Conservation (phyloP, 495 filamentous ascomycete species). For the Tuber aestivum region DNA sequence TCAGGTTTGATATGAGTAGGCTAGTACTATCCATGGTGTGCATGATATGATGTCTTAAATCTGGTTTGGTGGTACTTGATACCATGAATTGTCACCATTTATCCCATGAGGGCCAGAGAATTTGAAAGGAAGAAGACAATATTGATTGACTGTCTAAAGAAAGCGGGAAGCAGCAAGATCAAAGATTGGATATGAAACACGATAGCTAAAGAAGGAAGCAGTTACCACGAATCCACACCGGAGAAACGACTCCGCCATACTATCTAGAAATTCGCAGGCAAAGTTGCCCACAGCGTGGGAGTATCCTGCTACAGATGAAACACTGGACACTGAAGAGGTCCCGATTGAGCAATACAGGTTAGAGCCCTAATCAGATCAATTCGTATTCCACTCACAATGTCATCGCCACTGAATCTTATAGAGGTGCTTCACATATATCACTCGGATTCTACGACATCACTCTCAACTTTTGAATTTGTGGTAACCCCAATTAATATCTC, state of each 20-base stretch:
- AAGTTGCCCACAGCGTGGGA: too few relatives aligned
- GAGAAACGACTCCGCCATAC: neutral
- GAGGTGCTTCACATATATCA: neutral
- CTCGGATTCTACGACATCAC: neutral
- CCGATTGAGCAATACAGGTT: neutral
- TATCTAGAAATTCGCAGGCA: neutral
- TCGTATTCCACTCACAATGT: neutral
- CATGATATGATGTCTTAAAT: neutral
- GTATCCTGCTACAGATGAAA: neutral
- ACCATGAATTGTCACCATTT: neutral
- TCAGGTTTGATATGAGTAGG: neutral
- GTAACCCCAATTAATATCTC: neutral
- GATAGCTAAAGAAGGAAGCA: neutral
- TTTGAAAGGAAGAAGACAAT: neutral
- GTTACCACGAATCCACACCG: neutral
- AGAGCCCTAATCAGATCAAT: neutral
- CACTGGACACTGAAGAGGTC: neutral
- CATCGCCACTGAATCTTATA: neutral
- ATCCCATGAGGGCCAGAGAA: neutral
- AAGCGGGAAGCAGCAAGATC: neutral
- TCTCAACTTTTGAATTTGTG: neutral
- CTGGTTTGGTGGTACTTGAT: neutral
- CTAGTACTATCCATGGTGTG: neutral
- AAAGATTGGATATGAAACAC: too few relatives aligned
- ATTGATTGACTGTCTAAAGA: neutral